A percentile compares a stretch with the other conserved stretches of the same genome.
phyloP scores from a whole-genome alignment of 2,329 filamentous ascomycete species.

The Aspergillus unguis region DNA sequence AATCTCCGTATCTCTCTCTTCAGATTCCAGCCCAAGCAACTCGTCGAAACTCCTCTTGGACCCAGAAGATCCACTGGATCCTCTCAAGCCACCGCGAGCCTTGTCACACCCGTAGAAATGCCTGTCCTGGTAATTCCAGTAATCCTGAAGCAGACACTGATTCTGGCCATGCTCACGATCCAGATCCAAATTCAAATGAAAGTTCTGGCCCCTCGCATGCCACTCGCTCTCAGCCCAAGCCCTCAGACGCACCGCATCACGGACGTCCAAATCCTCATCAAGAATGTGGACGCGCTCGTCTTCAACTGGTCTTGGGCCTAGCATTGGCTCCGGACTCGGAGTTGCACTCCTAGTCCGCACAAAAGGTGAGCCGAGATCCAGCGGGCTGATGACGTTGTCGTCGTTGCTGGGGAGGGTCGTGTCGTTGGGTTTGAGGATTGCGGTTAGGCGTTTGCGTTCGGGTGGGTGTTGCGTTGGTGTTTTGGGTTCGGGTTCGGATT shows the following conservation, averaged over 20 bases:
- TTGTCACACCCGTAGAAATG: too few relatives aligned
- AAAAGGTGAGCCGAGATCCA: slow-evolving; percentile 24
- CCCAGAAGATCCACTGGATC: too few relatives aligned
- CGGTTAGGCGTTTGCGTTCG: not conserved
- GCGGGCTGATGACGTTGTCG: slow-evolving; percentile 26
- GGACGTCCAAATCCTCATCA: not conserved
- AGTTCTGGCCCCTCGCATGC: not conserved
- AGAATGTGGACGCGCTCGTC: too few relatives aligned
- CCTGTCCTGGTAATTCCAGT: too few relatives aligned
- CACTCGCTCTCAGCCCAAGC: not conserved
- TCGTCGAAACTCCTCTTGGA: too few relatives aligned
- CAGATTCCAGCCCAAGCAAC: too few relatives aligned
- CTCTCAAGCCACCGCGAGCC: too few relatives aligned
- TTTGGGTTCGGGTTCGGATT: not conserved
- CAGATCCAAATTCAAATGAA: too few relatives aligned
- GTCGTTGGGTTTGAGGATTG: not conserved
- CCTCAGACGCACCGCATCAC: too few relatives aligned
- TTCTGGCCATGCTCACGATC: too few relatives aligned
- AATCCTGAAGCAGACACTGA: too few relatives aligned
- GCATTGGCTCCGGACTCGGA: not conserved
- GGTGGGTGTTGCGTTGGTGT: not conserved
- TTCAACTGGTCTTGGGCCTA: not conserved
- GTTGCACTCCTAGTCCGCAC: not conserved
- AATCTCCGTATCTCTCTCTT: too few relatives aligned
- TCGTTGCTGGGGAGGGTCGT: slow-evolving; percentile 6